Evolutionary conservation across 495 filamentous ascomycete species (phyloP).

Genomic region (Acidiella bohemica): DNA sequence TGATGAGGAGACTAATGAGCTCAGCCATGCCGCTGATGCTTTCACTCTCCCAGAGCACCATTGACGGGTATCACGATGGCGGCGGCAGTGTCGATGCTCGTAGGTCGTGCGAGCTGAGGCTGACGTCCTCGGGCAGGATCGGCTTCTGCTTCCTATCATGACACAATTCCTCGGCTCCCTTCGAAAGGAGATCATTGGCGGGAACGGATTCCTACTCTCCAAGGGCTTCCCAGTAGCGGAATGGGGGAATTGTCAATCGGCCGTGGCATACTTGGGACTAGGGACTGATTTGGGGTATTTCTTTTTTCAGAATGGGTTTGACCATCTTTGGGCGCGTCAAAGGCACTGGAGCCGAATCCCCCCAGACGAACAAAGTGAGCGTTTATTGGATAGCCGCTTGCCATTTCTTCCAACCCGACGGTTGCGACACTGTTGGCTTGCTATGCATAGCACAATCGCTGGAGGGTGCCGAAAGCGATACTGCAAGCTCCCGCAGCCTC

Average conservation of each 20-base stretch:
- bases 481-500: slow-evolving; percentile 64
- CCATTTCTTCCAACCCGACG: slow-evolving; percentile 73
- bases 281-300: slow-evolving; percentile 78
- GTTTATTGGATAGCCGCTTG: slow-evolving; percentile 82
- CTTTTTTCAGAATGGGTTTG: slow-evolving; percentile 68
- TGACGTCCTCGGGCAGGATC: slow-evolving; percentile 22
- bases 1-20: slow-evolving; percentile 50
- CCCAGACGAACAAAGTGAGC: slow-evolving; percentile 66
- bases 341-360: slow-evolving; percentile 70
- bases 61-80: slow-evolving; percentile 64
- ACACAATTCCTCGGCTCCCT: slow-evolving; percentile 40
- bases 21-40: slow-evolving; percentile 51
- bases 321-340: slow-evolving; percentile 87
- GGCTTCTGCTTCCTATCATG: slow-evolving; percentile 55
- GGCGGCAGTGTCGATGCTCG: not conserved
- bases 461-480: slow-evolving; percentile 73
- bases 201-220: slow-evolving; percentile 77
- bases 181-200: slow-evolving; percentile 60
- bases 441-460: slow-evolving; percentile 66
- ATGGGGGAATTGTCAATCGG: slow-evolving; percentile 68
- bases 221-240: slow-evolving; percentile 61
- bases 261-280: slow-evolving; percentile 79
- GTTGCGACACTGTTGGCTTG: slow-evolving; percentile 69
- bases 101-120: not conserved
- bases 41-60: slow-evolving; percentile 49